phyloP scores from a whole-genome alignment of 768 basidiomycete species.

The Tephrocybe rancida region DNA sequence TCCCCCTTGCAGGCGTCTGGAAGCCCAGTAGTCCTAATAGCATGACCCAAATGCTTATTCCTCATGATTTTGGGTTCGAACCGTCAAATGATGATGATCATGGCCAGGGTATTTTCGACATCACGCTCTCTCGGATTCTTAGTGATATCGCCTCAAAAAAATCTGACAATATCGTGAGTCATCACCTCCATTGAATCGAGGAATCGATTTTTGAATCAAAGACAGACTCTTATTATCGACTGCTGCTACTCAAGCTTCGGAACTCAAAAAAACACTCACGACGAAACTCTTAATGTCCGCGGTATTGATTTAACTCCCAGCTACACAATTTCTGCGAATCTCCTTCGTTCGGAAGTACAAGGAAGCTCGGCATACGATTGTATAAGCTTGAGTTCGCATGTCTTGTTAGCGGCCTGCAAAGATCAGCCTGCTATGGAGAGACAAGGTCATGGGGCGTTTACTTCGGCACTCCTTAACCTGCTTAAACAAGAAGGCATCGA shows the following conservation, averaged over 20 bases:
- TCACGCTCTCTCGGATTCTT: conserved; percentile 1
- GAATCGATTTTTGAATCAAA: not conserved
- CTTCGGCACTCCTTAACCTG: not conserved
- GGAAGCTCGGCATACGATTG: not conserved
- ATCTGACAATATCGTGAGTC: conserved; percentile 7
- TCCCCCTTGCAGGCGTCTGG: not conserved
- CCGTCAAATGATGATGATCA: not conserved
- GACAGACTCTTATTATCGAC: conserved; percentile 9
- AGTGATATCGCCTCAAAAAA: not conserved
- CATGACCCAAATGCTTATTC: conserved; percentile 6
- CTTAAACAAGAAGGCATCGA: not conserved
- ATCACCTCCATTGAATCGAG: no score
- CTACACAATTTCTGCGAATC: not conserved
- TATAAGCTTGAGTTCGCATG: not conserved
- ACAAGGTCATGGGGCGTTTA: not conserved
- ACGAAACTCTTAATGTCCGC: no score
- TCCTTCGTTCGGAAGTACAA: not conserved
- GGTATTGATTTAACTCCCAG: no score
- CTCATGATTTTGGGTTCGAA: not conserved
- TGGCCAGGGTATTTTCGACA: no score
- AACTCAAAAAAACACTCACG: not conserved
- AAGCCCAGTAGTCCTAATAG: not conserved
- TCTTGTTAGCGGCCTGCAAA: not conserved
- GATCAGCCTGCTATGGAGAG: no score
- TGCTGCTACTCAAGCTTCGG: conserved; percentile 5